These are phyloP conservation scores for Mucor mucedo DNA, from an alignment of 371 early-diverging fungal species.

Conservation along the genomic window DNA sequence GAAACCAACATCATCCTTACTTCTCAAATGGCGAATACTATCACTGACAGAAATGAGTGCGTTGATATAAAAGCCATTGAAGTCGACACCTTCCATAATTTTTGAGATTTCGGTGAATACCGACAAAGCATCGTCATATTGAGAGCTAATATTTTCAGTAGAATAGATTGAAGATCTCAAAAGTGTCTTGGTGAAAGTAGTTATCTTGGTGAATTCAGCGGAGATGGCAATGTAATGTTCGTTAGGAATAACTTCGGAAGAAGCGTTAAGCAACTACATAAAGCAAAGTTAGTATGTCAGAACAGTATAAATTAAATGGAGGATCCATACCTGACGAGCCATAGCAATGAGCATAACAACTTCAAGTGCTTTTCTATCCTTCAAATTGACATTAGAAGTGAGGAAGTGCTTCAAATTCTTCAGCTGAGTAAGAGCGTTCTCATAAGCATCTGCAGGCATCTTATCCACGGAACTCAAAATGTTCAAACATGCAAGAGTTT, in stretches of 20 bases:
- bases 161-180: constrained; percentile 23
- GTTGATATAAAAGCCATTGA: constrained; percentile 32
- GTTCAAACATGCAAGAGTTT: constrained; percentile 60
- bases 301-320: neutral
- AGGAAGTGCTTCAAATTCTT: constrained; percentile 37
- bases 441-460: constrained; percentile 47
- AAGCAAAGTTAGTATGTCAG: neutral
- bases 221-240: constrained; percentile 11
- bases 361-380: constrained; percentile 41
- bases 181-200: constrained; percentile 16
- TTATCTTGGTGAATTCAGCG: constrained; percentile 15
- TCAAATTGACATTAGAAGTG: constrained; percentile 32
- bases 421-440: constrained; percentile 36
- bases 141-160: constrained; percentile 5
- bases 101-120: constrained; percentile 8
- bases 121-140: constrained; percentile 22
- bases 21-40: constrained; percentile 25
- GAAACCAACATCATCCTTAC: constrained; percentile 24
- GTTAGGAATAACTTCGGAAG: constrained; percentile 17
- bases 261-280: constrained; percentile 29
- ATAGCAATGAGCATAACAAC: constrained; percentile 35
- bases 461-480: constrained; percentile 51
- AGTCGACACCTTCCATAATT: constrained; percentile 10
- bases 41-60: constrained; percentile 25
- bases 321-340: constrained; percentile 43